Evolutionary conservation across 805 yeast species (phyloP).

Genomic region (Nematodospora valgi): DNA sequence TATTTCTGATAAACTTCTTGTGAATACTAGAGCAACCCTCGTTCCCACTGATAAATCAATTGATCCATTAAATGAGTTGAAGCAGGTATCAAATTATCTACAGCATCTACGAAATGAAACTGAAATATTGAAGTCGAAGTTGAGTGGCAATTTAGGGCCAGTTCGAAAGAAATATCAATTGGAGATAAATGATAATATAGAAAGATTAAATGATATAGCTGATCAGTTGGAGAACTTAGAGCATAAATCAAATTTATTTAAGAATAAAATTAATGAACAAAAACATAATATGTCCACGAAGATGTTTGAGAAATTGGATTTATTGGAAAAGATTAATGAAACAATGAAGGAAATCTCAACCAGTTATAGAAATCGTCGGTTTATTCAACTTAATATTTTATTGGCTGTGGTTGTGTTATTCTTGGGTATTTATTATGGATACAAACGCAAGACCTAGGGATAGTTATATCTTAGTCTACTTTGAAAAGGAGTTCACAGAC

Average conservation of each 20-base stretch:
- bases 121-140: conserved; percentile 15
- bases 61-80: conserved; percentile 13
- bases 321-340: conserved; percentile 29
- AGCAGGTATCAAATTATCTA: conserved; percentile 17
- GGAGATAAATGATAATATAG: conserved; percentile 25
- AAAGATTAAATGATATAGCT: conserved; percentile 25
- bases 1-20: conserved; percentile 5
- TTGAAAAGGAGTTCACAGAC: no score
- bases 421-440: conserved; percentile 14
- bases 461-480: no score
- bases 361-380: conserved; percentile 21
- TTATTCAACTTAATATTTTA: conserved; percentile 24
- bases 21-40: conserved; percentile 3
- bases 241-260: conserved; percentile 21
- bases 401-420: conserved; percentile 16
- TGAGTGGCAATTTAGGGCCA: conserved; percentile 15
- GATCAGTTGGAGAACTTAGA: conserved; percentile 23
- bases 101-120: conserved; percentile 16
- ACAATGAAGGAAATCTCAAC: conserved; percentile 24
- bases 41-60: neutral
- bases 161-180: conserved; percentile 20
- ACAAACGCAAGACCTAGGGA: no score
- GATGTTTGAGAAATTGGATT: conserved; percentile 25
- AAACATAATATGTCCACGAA: conserved; percentile 24
- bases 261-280: conserved; percentile 19